Evolutionary conservation across 306 rosid genomes (phyloP).

Genomic region (Mucuna pruriens): DNA sequence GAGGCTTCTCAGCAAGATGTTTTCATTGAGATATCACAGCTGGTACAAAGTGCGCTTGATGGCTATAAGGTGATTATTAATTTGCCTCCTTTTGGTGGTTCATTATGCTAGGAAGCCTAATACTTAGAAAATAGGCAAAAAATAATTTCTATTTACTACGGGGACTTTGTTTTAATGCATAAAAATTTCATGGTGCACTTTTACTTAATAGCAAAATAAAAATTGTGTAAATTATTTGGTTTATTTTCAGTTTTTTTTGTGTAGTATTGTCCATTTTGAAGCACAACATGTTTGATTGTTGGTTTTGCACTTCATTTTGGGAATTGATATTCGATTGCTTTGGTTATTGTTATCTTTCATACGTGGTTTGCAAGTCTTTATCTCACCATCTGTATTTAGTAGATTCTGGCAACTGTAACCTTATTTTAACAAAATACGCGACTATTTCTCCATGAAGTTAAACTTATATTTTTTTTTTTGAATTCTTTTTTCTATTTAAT

Average conservation of each 20-base stretch:
- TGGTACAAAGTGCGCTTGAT: constrained; percentile 96
- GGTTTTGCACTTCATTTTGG: background rate
- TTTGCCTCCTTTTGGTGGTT: background rate
- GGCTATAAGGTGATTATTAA: constrained; percentile 79
- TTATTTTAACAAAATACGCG: background rate
- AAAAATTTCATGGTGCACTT: background rate
- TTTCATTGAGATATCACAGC: constrained; percentile 86
- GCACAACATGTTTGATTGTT: background rate
- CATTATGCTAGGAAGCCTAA: background rate
- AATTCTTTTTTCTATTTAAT: background rate
- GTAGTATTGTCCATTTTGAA: background rate
- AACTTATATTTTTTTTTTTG: background rate
- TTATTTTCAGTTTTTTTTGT: background rate
- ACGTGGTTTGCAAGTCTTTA: background rate
- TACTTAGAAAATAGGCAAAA: background rate
- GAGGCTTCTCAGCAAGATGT: constrained; percentile 86
- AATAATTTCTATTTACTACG: too few species aligned
- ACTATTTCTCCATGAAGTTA: background rate
- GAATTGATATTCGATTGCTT: background rate
- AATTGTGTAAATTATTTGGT: background rate
- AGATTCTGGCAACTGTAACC: background rate
- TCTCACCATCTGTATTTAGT: background rate
- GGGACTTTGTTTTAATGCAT: too few species aligned
- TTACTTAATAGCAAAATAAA: background rate
- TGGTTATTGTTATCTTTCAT: background rate